These are phyloP conservation scores for Pseudogymnoascus verrucosus DNA, from an alignment of 2,329 filamentous ascomycete species.

Conservation along the genomic window DNA sequence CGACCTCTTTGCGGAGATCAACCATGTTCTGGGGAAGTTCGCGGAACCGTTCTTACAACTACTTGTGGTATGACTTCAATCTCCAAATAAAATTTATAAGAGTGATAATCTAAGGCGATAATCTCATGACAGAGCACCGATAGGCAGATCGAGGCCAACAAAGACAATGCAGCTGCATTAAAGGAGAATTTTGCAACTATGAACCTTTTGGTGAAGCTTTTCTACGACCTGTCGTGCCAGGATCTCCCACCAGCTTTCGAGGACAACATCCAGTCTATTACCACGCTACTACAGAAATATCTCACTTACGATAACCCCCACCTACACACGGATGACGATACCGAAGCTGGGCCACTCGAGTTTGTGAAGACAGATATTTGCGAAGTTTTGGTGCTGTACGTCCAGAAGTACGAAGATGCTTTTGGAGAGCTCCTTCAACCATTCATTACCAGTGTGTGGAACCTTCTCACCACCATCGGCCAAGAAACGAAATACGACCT, in stretches of 20 bases:
- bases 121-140: constrained; percentile 49
- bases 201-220: constrained; percentile 81
- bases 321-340: constrained; percentile 79
- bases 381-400: constrained; percentile 80
- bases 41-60: constrained; percentile 74
- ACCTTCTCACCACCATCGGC: constrained; percentile 76
- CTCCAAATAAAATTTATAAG: constrained; percentile 11
- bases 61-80: constrained; percentile 50
- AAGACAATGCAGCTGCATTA: constrained; percentile 65
- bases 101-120: constrained; percentile 4
- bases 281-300: constrained; percentile 81
- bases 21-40: constrained; percentile 85
- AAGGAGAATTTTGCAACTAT: constrained; percentile 76
- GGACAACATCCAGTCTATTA: constrained; percentile 71
- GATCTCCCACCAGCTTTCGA: constrained; percentile 93
- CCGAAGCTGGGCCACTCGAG: constrained; percentile 76
- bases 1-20: constrained; percentile 88
- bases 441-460: constrained; percentile 89
- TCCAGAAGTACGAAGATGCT: constrained; percentile 91
- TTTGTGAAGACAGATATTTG: constrained; percentile 90
- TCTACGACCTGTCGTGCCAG: constrained; percentile 96
- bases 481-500: constrained; percentile 88
- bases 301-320: constrained; percentile 80
- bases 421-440: constrained; percentile 72
- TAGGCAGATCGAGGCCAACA: constrained; percentile 63